These are phyloP conservation scores for Colletotrichum tropicicola DNA, from an alignment of 2,329 filamentous ascomycete genomes.

Conservation along the genomic window DNA sequence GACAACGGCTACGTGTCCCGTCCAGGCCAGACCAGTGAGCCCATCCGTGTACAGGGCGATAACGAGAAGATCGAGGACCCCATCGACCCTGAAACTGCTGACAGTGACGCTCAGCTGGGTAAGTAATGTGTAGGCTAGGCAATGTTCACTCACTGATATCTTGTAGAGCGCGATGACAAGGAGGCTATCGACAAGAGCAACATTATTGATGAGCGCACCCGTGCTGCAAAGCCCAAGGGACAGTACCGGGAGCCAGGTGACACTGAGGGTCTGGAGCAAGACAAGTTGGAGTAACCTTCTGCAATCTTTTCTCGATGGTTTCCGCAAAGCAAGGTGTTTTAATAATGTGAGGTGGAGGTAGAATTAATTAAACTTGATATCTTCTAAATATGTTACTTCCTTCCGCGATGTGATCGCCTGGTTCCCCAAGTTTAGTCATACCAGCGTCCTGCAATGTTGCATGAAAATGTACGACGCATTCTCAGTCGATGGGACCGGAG, in stretches of 20 bases:
- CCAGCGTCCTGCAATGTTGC: not conserved
- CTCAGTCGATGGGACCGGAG: conserved; percentile 2
- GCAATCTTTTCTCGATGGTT: no score
- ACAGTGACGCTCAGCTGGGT: conserved; percentile 47
- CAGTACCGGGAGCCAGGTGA: conserved; percentile 45
- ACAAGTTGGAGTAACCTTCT: conserved; percentile 3
- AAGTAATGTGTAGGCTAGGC: not conserved
- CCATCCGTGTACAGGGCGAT: conserved; percentile 44
- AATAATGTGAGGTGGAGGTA: no score
- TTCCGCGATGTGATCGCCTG: not conserved
- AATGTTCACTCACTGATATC: rapidly evolving
- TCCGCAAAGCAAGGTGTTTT: not conserved
- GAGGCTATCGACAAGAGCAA: conserved; percentile 48
- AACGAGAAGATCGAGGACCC: conserved; percentile 42
- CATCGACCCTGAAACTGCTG: conserved; percentile 39
- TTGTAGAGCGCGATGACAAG: conserved; percentile 43
- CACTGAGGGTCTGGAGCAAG: conserved; percentile 36
- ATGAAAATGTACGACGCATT: not conserved
- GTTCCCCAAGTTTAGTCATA: not conserved
- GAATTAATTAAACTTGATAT: not conserved
- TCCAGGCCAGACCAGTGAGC: conserved; percentile 35
- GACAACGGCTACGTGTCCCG: conserved; percentile 43
- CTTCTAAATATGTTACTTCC: not conserved
- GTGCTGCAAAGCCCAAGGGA: conserved; percentile 37
- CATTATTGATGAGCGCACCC: conserved; percentile 45